phyloP scores from a whole-genome alignment of 2,329 filamentous ascomycete genomes.

The Pyrenophora graminea region DNA sequence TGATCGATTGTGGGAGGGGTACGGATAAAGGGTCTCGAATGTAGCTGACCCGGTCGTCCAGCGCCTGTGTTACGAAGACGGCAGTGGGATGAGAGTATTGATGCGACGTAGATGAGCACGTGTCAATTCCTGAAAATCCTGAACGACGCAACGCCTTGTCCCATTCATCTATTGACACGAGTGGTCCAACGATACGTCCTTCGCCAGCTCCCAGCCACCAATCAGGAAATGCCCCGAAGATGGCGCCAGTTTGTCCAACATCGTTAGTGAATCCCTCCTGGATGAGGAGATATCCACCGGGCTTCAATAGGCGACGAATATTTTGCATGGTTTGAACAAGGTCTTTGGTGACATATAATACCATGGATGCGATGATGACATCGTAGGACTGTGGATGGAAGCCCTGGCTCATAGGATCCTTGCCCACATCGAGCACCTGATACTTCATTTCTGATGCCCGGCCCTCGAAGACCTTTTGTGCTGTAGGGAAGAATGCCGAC shows the following conservation, averaged over 20 bases:
- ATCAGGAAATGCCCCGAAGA: conserved; percentile 45
- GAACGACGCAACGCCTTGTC: conserved; percentile 5
- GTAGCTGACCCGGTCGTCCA: not conserved
- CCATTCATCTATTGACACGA: conserved; percentile 17
- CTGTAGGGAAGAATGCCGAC: conserved; percentile 16
- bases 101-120: no score
- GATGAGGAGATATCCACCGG: conserved; percentile 52
- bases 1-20: no score
- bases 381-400: conserved; percentile 17
- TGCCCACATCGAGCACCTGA: conserved; percentile 32
- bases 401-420: conserved; percentile 32
- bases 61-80: not conserved
- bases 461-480: conserved; percentile 1
- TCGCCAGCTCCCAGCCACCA: conserved; percentile 43
- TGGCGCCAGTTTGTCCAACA: conserved; percentile 6
- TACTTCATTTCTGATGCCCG: conserved; percentile 2
- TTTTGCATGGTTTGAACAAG: conserved; percentile 17
- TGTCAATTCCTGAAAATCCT: not conserved
- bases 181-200: not conserved
- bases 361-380: conserved; percentile 19
- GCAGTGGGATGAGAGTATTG: no score
- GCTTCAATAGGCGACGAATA: conserved; percentile 25
- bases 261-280: conserved; percentile 16
- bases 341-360: conserved; percentile 15
- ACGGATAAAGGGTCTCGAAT: not conserved